Base-by-base conservation (phyloP, 805 yeast species). In the Starmerella apis region DNA sequence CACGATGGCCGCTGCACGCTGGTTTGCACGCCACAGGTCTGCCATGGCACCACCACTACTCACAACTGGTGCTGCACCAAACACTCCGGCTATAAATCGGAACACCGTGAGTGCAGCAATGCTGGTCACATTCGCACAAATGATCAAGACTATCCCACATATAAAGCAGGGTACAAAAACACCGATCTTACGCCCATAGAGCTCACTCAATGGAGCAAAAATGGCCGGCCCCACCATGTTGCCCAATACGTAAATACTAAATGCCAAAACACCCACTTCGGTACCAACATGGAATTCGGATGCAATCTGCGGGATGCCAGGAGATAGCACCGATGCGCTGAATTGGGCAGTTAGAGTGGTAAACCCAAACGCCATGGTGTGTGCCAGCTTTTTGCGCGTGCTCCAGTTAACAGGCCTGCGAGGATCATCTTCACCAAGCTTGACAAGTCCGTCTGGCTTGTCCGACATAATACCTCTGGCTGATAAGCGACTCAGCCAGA, bases 191-290 rank as follows among this genome's bases (percentile, higher is more conserved):
- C 94, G 69, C 38, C 94, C 92, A 57, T 74, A 83, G 33, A 83
- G 60, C 64, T 86, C 95, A n/a, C 88, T 80, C 30, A 85, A 64
- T 4, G 95, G 95, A 28, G 92, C 95, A 83, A 90, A 87, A 39
- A 86, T 61, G 43, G 86, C 71, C 3, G 97, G 96, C 23, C 96
- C 96, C 0, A 86, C 74, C 1, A 95, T 95, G 66, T 86, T 87
- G 13, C 96, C 97, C 39, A 87, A 65, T 13, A 90, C 95, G 60
- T 77, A 88, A 16, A 87, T 70, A 0, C 96, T 78, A 14, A 86
- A 75, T 50, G 87, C 83, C 45, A 90, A 71, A 19, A 84, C 75
- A 14, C 82, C 82, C 14, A 80, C 87, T 13, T 78, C 83, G 4
- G 60, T 53, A 35, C 83, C 81, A 44, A 87, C 79, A 50, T 75